These are phyloP conservation scores for Ophiostoma populinum DNA, from an alignment of 2,329 filamentous ascomycete species.

Conservation along the genomic window DNA sequence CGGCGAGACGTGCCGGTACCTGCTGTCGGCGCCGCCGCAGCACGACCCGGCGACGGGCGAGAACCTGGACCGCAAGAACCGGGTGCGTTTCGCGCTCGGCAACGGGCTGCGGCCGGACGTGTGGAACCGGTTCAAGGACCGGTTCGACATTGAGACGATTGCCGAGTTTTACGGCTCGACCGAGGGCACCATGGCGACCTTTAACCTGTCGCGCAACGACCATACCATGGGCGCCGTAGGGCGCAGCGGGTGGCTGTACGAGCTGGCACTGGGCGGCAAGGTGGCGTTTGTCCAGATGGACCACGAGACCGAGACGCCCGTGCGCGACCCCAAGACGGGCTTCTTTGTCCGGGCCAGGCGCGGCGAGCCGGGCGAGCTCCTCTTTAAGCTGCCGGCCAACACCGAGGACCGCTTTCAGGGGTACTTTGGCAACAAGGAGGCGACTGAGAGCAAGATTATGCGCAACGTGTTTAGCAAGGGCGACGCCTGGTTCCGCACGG, in stretches of 20 bases:
- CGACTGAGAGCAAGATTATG: slow-evolving; percentile 57
- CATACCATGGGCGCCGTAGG: slow-evolving; percentile 65
- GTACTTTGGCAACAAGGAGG: slow-evolving; percentile 58
- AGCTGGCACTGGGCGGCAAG: slow-evolving; percentile 30
- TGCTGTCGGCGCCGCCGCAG: slow-evolving; percentile 49
- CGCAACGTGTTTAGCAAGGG: slow-evolving; percentile 56
- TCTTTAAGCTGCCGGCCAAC: slow-evolving; percentile 50
- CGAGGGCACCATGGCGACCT: slow-evolving; percentile 50
- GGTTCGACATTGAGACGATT: slow-evolving; percentile 58
- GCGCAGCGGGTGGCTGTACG: slow-evolving; percentile 45
- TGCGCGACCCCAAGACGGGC: slow-evolving; percentile 50
- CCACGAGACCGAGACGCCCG: slow-evolving; percentile 48
- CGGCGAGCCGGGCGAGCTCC: slow-evolving; percentile 57
- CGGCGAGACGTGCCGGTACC: slow-evolving; percentile 71
- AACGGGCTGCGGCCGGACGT: slow-evolving; percentile 76
- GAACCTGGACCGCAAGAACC: slow-evolving; percentile 54
- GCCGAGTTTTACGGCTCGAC: slow-evolving; percentile 72
- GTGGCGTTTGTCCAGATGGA: slow-evolving; percentile 53
- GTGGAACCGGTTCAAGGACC: slow-evolving; percentile 67
- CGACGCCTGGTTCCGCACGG: slow-evolving; percentile 69
- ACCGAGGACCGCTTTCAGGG: slow-evolving; percentile 54
- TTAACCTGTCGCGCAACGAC: slow-evolving; percentile 58
- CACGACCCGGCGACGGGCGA: slow-evolving; percentile 46
- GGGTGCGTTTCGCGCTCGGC: slow-evolving; percentile 59
- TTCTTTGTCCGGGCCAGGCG: slow-evolving; percentile 42